Evolutionary conservation across 2,329 filamentous ascomycete genomes (phyloP), one percentile per base, ranked within the genome.

Genomic region (Pseudonectria foliicola): DNA sequence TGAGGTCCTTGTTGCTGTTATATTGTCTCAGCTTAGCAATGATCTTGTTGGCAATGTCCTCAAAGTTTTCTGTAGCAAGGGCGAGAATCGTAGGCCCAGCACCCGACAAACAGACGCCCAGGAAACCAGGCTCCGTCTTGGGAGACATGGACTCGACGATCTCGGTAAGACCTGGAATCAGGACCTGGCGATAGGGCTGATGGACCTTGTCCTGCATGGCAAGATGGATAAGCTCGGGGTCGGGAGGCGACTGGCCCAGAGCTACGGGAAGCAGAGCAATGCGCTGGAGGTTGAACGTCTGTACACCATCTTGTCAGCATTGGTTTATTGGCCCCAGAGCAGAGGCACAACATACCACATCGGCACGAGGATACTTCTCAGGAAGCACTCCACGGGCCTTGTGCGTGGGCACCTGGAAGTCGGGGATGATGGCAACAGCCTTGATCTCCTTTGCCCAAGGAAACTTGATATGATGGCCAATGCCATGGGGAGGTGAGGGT

Each of bases 131-230:
- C 57, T 95, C 87, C 5, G 83, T 83, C 54, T 77, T 75, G 18
- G 90, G 92, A 10, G 85, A 95, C 69, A 96, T 89, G 40, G 83
- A 90, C 59, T 87, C 78, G 34, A 98, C 78, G 35, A 98, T 90
- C 57, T 95, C 84, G 12, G 85, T 83, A 38, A 98, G 73, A 1
- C 90, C 92, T 1, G 92, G 92, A 49, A 98, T 94, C 43, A 98
- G 75, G 3, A 76, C 82, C 63, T 92, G 82, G 35, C 92, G 82
- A 68, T 98, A 96, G 28, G 88, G 92, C 63, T 98, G 92, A 66
- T 98, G 92, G 42, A 98, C 79, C 64, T 89, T 94, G 68, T 98
- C 92, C 66, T 96, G 92, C 92, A 98, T 98, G 30, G 89, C 90
- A 31, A 93, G 80, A 67, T 93, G 93, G 59, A 98, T 98, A 62